Evolutionary conservation across 208 protist genomes (phyloP), one percentile per base, ranked within the genome.

Genomic region (Angomonas ambiguus): DNA sequence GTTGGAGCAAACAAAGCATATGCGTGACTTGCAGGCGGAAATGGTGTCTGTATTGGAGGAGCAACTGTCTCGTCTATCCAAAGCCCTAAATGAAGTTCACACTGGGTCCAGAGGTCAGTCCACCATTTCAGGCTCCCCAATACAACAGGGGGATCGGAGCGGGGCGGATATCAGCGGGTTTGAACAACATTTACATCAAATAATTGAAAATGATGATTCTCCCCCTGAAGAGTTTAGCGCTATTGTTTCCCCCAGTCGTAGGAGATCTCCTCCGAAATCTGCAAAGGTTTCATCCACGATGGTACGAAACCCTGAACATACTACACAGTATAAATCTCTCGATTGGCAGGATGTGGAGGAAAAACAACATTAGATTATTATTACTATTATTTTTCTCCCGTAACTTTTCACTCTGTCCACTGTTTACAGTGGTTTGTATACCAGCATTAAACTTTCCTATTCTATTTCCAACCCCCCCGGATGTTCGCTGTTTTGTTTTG

Each of bases 31-130:
- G 20, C 73, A 79, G 59, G 25, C 73, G 2, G 77, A 80, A 24
- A 77, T 74, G 66, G 76, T 83, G 16, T 51, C 67, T 0, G 59
- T 81, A 16, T 69, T 83, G 28, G 72, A 87, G 60, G 75, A 73
- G 55, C 81, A 87, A 67, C 74, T 83, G 49, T 70, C 67, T 6
- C 45, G 45, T 20, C 18, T 66, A 11, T 62, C 56, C n/a, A 10
- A 42, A 10, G 25, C 56, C 2, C 56, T 62, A 4, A 42, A 28
- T 11, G 31, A 42, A 20, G 30, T 62, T 13, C 56, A 42, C 13
- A 10, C 49, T 56, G 49, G 49, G 5, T 56, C 49, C 5, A 27
- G 49, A 56, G 20, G 53, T 20, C 11, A 30, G 18, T 56, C 49
- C 22, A 16, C 49, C 25, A 27, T 56, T 22, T 11, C n/a, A 16